Evolutionary conservation across 1,284 basidiomycete species (phyloP), one percentile per base, ranked within the genome.

Genomic region (Cryptococcus wingfieldii): DNA sequence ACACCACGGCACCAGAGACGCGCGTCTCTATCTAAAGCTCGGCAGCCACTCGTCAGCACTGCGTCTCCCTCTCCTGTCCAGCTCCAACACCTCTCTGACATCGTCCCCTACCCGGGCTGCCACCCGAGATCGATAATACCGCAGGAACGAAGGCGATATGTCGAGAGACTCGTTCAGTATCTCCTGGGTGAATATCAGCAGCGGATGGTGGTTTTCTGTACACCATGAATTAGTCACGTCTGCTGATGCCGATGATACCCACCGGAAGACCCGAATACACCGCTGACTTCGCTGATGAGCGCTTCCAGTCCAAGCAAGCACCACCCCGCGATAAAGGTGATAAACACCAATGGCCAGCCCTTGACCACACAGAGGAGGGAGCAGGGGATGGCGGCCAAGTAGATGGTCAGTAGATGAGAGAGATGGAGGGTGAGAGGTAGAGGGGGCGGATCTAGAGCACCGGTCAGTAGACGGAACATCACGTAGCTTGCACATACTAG

Each of bases 111-210:
- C 44, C 4, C 74, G 52, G 6, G 54, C 44, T 1, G 65, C 63
- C 16, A 76, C 51, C 18, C 75, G 62, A 16, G 54, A 34, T 8
- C 67, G 61, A 54, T 76, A 76, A 23, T 64, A 65, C 9, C 63
- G 54, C 38, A 68, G 51, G 49, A 77, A 72, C 10, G 63, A 38
- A 0, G 71, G 69, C 7, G 66, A 71, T 13, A 69, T 66, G 45
- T 77, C 75, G 3, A 77, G 51, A 1, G 68, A 66, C 57, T 76
- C 75, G 38, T 63, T 49, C 10, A 77, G 62, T 39, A 74, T 75
- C 39, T 69, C 61, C 14, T 65, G 59, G 3, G 69, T 67, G 43
- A 69, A 67, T 28, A 60, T 54, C 5, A 67, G 70, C n/a, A 75
- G 61, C 2, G 74, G 74, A 37, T 72, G 69, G 50, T 73, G 70